Percentiles rank a stretch among this genome's conserved stretches.
Evolutionary conservation across 768 basidiomycete species (phyloP).

Genomic region (Lactarius hatsudake): DNA sequence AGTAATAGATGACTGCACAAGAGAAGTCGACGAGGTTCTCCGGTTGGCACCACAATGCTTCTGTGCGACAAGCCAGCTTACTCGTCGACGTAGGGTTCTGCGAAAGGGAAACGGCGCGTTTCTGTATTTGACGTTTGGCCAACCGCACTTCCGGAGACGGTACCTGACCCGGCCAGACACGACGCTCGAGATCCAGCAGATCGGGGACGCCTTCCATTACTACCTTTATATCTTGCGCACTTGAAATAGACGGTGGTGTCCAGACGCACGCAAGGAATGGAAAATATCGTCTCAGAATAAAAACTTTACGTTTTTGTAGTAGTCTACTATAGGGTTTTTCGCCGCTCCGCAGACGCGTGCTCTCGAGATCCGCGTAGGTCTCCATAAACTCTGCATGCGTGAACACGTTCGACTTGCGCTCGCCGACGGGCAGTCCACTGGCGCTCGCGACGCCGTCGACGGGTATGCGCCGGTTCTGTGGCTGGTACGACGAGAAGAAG

Average conservation of each 20-base stretch:
- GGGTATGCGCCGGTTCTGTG: constrained; percentile 55
- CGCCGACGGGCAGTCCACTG: constrained; percentile 76
- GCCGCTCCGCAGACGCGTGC: constrained; percentile 72
- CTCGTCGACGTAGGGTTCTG: constrained; percentile 49
- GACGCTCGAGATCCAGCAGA: constrained; percentile 59
- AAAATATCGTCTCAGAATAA: constrained; percentile 54
- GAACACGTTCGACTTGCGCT: constrained; percentile 79
- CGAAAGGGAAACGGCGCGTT: constrained; percentile 57
- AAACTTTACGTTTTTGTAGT: constrained; percentile 92
- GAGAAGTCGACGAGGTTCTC: constrained; percentile 73
- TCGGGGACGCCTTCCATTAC: constrained; percentile 84
- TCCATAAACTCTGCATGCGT: constrained; percentile 87
- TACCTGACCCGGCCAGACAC: constrained; percentile 59
- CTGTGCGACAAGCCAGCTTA: not conserved
- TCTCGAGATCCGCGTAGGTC: constrained; percentile 72
- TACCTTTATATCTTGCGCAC: constrained; percentile 70
- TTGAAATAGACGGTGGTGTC: not conserved
- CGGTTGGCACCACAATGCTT: constrained; percentile 43
- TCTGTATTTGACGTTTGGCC: constrained; percentile 83
- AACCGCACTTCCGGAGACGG: constrained; percentile 80
- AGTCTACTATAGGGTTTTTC: constrained; percentile 87
- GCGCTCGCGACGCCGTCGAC: constrained; percentile 70
- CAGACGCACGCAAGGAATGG: not conserved
- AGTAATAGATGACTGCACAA: constrained; percentile 65
- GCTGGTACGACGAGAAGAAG: constrained; percentile 71